These are phyloP conservation scores for Phenoliferia sp. DNA, from an alignment of 1,284 basidiomycete species.

Conservation along the genomic window DNA sequence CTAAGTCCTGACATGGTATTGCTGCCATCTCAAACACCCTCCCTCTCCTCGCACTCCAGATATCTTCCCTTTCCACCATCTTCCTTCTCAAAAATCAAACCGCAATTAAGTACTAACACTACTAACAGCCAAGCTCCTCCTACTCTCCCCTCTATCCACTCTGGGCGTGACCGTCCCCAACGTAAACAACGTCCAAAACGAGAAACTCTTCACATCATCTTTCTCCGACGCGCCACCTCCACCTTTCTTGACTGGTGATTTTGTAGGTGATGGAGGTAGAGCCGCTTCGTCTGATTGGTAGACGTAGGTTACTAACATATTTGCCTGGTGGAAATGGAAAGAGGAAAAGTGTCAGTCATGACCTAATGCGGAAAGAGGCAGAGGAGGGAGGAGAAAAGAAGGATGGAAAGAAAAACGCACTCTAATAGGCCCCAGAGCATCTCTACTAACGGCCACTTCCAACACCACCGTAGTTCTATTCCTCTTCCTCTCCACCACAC, in stretches of 20 bases:
- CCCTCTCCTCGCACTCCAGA: too few species aligned
- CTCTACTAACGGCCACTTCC: conserved; percentile 70
- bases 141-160: background rate
- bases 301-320: conserved; percentile 85
- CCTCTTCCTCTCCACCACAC: conserved; percentile 74
- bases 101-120: too few species aligned
- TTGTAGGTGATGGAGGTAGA: conserved; percentile 39
- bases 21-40: too few species aligned
- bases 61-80: too few species aligned
- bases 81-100: too few species aligned
- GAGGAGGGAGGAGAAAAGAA: conserved; percentile 6
- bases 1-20: too few species aligned
- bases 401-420: too few species aligned
- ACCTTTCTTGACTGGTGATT: conserved; percentile 51
- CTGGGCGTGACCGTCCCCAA: conserved; percentile 56
- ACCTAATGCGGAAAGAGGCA: conserved; percentile 5
- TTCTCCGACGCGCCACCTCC: conserved; percentile 5
- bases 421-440: conserved; percentile 66
- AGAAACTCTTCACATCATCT: conserved; percentile 73
- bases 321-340: conserved; percentile 57
- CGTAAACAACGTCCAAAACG: conserved; percentile 72
- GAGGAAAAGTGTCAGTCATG: background rate
- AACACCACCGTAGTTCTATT: conserved; percentile 81
- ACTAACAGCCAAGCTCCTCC: conserved; percentile 15
- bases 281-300: conserved; percentile 74